Conservation (phyloP, 2,329 filamentous ascomycete genomes). For the Chrysoporthe austroafricana region DNA sequence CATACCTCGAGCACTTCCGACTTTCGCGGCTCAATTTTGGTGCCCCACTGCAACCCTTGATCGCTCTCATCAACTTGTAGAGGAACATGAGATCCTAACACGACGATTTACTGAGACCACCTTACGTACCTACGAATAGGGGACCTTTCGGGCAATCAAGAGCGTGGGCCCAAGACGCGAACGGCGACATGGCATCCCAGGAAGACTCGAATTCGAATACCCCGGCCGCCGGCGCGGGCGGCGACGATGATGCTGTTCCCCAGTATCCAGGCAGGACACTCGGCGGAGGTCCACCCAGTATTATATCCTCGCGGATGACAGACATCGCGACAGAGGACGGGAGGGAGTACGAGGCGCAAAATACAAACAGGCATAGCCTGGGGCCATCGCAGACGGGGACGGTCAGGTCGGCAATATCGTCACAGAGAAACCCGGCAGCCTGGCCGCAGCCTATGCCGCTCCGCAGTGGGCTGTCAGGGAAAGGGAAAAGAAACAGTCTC, state of each 20-base stretch:
- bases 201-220: slow-evolving; percentile 42
- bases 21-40: slow-evolving; percentile 2
- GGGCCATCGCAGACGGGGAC: slow-evolving; percentile 56
- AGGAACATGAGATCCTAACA: slow-evolving; percentile 21
- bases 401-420: slow-evolving; percentile 56
- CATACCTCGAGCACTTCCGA: neutral
- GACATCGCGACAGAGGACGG: slow-evolving; percentile 64
- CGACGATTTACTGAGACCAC: slow-evolving; percentile 11
- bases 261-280: slow-evolving; percentile 45
- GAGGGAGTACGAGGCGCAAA: slow-evolving; percentile 44
- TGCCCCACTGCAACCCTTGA: neutral
- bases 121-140: slow-evolving; percentile 3
- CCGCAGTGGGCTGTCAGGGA: slow-evolving; percentile 54
- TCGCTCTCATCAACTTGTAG: neutral
- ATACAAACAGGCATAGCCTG: slow-evolving; percentile 33
- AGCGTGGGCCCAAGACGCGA: neutral
- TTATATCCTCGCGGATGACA: slow-evolving; percentile 75
- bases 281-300: slow-evolving; percentile 56
- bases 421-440: slow-evolving; percentile 41
- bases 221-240: slow-evolving; percentile 33
- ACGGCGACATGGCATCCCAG: slow-evolving; percentile 44
- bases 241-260: slow-evolving; percentile 45
- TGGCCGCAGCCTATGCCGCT: slow-evolving; percentile 62
- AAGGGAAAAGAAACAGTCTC: slow-evolving; percentile 48
- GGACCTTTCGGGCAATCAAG: neutral